Percentiles rank a stretch among this genome's conserved stretches.
Conservation (phyloP, 306 rosid species). For the Carpinus viminea region DNA sequence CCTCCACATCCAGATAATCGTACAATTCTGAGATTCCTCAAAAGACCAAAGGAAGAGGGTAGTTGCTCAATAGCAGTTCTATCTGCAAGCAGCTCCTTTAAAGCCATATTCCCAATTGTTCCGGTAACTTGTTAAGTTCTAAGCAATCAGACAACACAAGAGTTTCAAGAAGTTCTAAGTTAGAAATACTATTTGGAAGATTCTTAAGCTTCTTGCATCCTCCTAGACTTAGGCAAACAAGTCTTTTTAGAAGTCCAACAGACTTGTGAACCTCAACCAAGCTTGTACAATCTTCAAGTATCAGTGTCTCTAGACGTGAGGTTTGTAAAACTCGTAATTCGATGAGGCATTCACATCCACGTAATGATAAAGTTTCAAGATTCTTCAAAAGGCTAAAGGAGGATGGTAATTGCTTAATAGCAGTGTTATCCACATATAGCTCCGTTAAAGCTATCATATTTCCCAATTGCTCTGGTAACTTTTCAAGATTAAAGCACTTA, state of each 20-base stretch:
- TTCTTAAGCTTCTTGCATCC: too few relatives aligned
- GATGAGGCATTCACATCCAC: neutral
- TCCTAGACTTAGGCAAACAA: too few relatives aligned
- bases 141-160: neutral
- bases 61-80: too few relatives aligned
- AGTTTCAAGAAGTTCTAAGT: neutral
- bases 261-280: too few relatives aligned
- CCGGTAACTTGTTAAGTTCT: neutral
- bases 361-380: neutral
- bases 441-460: neutral
- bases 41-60: too few relatives aligned
- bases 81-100: too few relatives aligned
- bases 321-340: neutral
- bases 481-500: neutral
- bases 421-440: neutral
- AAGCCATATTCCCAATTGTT: too few relatives aligned
- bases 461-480: neutral
- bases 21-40: too few relatives aligned
- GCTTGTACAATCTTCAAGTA: neutral
- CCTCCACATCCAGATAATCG: too few relatives aligned
- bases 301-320: accelerated
- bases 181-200: too few relatives aligned
- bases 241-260: too few relatives aligned
- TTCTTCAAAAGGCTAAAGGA: neutral
- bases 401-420: neutral